These are phyloP conservation scores for Trametes maxima DNA, from an alignment of 768 basidiomycete species.

Conservation along the genomic window DNA sequence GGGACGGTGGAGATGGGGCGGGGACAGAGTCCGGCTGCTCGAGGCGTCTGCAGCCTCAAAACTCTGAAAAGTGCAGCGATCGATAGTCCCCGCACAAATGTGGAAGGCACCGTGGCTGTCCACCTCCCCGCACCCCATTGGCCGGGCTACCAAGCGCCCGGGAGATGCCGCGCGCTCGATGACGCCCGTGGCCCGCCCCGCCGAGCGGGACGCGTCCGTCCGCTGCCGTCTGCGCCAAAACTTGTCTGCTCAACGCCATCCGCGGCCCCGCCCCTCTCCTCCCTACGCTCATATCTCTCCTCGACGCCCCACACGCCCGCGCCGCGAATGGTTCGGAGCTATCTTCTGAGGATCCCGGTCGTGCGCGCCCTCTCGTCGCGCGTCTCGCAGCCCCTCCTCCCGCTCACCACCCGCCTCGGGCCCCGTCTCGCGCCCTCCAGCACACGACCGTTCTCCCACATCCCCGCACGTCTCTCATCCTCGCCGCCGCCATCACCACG, in stretches of 20 bases:
- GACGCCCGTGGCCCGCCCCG: not conserved
- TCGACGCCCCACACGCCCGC: not conserved
- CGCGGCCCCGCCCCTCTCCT: not conserved
- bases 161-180: not conserved
- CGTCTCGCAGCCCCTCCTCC: slow-evolving; percentile 47
- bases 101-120: slow-evolving; percentile 17
- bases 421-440: slow-evolving; percentile 32
- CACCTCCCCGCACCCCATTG: not conserved
- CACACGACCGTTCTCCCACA: slow-evolving; percentile 50
- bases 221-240: not conserved
- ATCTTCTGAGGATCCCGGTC: slow-evolving; percentile 49
- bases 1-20: slow-evolving; percentile 12
- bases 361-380: slow-evolving; percentile 49
- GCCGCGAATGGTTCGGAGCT: slow-evolving; percentile 29
- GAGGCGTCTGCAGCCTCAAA: not conserved
- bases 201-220: slow-evolving; percentile 1
- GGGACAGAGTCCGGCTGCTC: slow-evolving; percentile 1
- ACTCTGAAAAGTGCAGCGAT: slow-evolving; percentile 25
- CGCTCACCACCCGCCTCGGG: slow-evolving; percentile 46
- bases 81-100: slow-evolving; percentile 11
- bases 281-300: not conserved
- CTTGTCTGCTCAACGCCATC: not conserved
- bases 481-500: slow-evolving; percentile 38
- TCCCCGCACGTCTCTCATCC: slow-evolving; percentile 49
- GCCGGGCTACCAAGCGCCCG: not conserved